Conservation (phyloP, 306 rosid genomes). For the Lathyrus tuberosus region DNA sequence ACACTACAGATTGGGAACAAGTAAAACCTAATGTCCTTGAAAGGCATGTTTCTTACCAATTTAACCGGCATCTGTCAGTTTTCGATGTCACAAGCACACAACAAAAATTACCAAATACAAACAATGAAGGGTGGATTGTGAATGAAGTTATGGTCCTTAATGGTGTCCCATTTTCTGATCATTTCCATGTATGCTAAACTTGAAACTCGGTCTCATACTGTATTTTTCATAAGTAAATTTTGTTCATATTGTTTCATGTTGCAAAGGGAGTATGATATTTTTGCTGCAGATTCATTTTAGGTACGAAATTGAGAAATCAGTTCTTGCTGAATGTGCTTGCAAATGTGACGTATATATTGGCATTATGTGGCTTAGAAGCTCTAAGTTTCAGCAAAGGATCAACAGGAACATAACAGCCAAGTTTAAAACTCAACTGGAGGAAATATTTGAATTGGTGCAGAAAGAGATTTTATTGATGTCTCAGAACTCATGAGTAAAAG, state of each 20-base stretch:
- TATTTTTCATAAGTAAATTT: slow-evolving; percentile 5
- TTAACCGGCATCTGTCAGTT: slow-evolving; percentile 53
- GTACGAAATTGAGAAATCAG: slow-evolving; percentile 62
- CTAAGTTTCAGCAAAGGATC: slow-evolving; percentile 66
- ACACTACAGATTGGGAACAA: slow-evolving; percentile 64
- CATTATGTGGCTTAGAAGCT: slow-evolving; percentile 68
- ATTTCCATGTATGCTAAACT: slow-evolving; percentile 59
- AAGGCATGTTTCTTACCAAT: slow-evolving; percentile 63
- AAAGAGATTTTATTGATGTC: slow-evolving; percentile 58
- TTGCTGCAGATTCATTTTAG: slow-evolving; percentile 66
- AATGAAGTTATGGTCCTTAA: slow-evolving; percentile 73
- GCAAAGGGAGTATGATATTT: background rate
- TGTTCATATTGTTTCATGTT: slow-evolving; percentile 4
- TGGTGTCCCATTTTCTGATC: slow-evolving; percentile 67
- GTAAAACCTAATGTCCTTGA: slow-evolving; percentile 49
- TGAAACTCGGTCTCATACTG: slow-evolving; percentile 2
- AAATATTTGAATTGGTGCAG: slow-evolving; percentile 58
- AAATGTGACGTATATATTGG: slow-evolving; percentile 61
- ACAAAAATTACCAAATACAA: slow-evolving; percentile 46
- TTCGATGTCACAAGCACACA: slow-evolving; percentile 75
- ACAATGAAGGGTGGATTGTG: slow-evolving; percentile 64
- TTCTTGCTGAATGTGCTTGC: slow-evolving; percentile 53
- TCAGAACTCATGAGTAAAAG: slow-evolving; percentile 32
- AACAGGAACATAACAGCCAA: slow-evolving; percentile 57
- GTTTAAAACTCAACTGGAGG: slow-evolving; percentile 51